Evolutionary conservation across 1,284 basidiomycete genomes (phyloP), one percentile per base, ranked within the genome.

Genomic region (Singerocomus rubriflavus): DNA sequence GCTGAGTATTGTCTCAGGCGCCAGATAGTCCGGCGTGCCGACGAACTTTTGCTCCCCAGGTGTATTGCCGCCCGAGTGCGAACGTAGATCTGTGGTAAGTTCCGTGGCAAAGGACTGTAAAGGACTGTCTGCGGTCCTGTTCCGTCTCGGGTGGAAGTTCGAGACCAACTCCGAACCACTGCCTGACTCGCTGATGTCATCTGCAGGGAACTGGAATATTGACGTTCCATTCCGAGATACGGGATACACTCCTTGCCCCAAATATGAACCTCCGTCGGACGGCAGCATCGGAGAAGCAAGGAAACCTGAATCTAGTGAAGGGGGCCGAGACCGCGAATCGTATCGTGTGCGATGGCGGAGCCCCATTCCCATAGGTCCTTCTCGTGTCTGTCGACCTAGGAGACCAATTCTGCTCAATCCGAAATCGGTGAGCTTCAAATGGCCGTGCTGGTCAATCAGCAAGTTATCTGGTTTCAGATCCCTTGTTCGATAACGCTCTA

Each of bases 391-490:
- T 64, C 97, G 91, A 46, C 96, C 95, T 16, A 99, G 78, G 29
- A 99, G 76, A 83, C 97, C 97, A 60, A 98, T 98, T 64, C 94
- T 85, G 56, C 94, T 98, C 25, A 99, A 74, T 52, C 97, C 97
- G 70, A 99, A 99, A 71, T 99, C 97, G 21, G 96, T 98, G 31
- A 99, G 80, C 71, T 98, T 98, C 58, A 99, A 77, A 66, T 99
- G 96, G 10, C 96, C 96, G 59, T 93, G 88, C 44, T 92, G 84
- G 70, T 99, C 95, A 61, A 99, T 98, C 34, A 99, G 86, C 40
- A 98, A 72, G 67, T 99, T 99, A 73, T 99, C 96, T 11, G 96
- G 96, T 69, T 99, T 99, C 61, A 99, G 74, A 68, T 99, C 97
- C 75, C 95, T 96, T 48, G 34, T 66, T 16, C 59, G 41, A 51